Evolutionary conservation across 345 rosid species (phyloP).

Genomic region (Citrus mangshanensis): DNA sequence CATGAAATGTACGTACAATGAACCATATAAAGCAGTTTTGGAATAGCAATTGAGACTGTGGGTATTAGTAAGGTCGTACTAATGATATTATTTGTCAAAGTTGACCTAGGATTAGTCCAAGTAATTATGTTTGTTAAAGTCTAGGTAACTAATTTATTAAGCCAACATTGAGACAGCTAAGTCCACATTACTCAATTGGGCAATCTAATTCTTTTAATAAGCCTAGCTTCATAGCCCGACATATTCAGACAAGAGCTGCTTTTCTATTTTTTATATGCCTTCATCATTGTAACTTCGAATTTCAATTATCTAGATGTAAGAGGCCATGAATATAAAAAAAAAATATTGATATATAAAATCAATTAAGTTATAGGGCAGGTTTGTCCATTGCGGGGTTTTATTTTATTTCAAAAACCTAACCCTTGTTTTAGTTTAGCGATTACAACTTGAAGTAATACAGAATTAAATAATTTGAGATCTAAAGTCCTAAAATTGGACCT

Average conservation of each 20-base stretch:
- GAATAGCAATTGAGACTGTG: not conserved
- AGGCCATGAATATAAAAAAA: not conserved
- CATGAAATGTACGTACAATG: not conserved
- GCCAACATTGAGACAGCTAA: not conserved
- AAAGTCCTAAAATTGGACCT: not conserved
- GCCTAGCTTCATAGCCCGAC: not conserved
- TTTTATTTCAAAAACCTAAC: not conserved
- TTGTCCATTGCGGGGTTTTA: not conserved
- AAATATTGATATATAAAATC: not conserved
- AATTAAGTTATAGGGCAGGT: not conserved
- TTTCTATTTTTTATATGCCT: not conserved
- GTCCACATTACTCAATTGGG: slow-evolving; percentile 5
- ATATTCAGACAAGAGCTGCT: not conserved
- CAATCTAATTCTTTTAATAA: not conserved
- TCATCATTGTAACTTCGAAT: not conserved
- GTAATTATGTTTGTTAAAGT: not conserved
- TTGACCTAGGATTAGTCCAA: not conserved
- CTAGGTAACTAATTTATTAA: not conserved
- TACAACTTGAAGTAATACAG: not conserved
- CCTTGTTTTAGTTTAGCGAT: not conserved
- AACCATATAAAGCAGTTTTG: not conserved
- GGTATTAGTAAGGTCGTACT: not conserved
- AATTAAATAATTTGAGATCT: not conserved
- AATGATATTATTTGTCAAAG: not conserved
- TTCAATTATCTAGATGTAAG: not conserved